Percentiles rank a stretch among this genome's conserved stretches.
Evolutionary conservation across 2,329 filamentous ascomycete genomes (phyloP).

Genomic region (Lizonia empirigonia): DNA sequence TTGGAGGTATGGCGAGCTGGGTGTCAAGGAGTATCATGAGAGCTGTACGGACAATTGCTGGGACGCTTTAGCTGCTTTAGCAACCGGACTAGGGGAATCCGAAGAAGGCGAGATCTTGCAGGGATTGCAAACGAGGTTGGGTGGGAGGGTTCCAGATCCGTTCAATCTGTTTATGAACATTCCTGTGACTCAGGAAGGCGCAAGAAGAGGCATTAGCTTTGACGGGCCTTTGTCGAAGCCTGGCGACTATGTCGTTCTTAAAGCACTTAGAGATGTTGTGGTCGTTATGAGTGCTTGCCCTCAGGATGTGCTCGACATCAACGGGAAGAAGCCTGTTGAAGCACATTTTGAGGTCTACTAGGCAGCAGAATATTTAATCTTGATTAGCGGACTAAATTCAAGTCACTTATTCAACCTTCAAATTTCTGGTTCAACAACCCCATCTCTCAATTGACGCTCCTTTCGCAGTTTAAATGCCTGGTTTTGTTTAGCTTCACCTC

Average conservation of each 20-base stretch:
- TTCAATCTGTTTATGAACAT: constrained; percentile 55
- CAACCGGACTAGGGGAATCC: constrained; percentile 12
- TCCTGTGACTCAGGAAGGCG: constrained; percentile 46
- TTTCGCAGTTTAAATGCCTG: too few species aligned
- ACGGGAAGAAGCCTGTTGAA: constrained; percentile 51
- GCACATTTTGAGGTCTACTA: constrained; percentile 47
- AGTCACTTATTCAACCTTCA: neutral
- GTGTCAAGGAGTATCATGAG: constrained; percentile 41
- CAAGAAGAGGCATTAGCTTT: constrained; percentile 45
- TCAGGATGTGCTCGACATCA: constrained; percentile 53
- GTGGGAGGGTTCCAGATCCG: constrained; percentile 40
- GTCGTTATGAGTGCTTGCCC: constrained; percentile 57
- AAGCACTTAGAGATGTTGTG: constrained; percentile 53
- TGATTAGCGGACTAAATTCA: neutral
- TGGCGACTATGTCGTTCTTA: constrained; percentile 53
- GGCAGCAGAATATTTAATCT: neutral
- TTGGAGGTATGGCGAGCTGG: constrained; percentile 43
- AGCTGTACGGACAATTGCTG: constrained; percentile 48
- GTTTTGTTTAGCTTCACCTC: too few species aligned
- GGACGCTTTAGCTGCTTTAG: constrained; percentile 35
- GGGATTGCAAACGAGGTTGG: constrained; percentile 29
- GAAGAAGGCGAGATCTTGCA: constrained; percentile 25
- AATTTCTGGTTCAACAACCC: neutral
- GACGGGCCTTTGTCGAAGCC: constrained; percentile 48
- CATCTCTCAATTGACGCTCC: neutral